Percentiles rank a stretch among this genome's conserved stretches.
These are phyloP conservation scores for Penicillium flavigenum DNA, from an alignment of 495 filamentous ascomycete genomes.

Conservation along the genomic window DNA sequence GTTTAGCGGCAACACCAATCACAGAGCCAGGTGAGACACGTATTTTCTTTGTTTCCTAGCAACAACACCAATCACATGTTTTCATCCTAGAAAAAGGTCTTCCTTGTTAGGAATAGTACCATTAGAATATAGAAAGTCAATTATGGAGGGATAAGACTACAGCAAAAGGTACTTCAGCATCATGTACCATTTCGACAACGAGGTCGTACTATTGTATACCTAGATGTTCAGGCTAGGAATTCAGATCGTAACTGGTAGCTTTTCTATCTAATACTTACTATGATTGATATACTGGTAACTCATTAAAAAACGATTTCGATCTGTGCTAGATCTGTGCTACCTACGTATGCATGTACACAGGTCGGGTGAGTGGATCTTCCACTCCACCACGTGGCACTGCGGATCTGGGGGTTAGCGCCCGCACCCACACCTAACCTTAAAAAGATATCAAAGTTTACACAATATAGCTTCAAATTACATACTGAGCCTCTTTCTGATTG, in stretches of 20 bases:
- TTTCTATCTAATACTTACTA: not conserved
- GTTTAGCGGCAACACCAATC: not conserved
- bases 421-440: constrained; percentile 2
- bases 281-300: not conserved
- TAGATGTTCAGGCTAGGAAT: not conserved
- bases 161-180: not conserved
- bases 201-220: not conserved
- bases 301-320: not conserved
- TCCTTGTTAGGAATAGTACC: not conserved
- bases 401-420: constrained; percentile 3
- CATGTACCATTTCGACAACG: not conserved
- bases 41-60: constrained; percentile 8
- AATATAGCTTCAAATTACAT: not conserved
- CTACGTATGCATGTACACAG: not conserved
- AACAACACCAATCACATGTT: not conserved
- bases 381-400: constrained; percentile 1
- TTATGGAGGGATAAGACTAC: not conserved
- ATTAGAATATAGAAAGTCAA: not conserved
- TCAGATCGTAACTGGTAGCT: not conserved
- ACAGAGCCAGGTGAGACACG: not conserved
- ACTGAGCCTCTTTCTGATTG: not conserved
- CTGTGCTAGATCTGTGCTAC: not conserved
- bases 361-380: not conserved
- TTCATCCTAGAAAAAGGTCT: not conserved
- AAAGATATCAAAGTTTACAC: not conserved